Conservation (phyloP, 306 rosid species). For the Quercus robur region DNA sequence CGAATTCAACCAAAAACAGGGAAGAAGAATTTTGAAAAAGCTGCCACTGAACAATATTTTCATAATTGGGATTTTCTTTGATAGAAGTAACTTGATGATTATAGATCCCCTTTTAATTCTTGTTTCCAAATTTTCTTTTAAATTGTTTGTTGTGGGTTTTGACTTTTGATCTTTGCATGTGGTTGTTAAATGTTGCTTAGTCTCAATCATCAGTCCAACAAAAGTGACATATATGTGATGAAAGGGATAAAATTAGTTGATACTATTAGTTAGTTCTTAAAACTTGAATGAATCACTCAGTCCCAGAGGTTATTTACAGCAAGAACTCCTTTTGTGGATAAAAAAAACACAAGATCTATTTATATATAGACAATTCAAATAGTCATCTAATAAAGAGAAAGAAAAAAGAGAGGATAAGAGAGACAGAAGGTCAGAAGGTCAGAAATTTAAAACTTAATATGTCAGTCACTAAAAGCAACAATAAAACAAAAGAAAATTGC, state of each 20-base stretch:
- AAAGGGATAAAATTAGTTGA: background rate
- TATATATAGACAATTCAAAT: background rate
- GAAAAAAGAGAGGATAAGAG: background rate
- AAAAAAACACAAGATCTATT: background rate
- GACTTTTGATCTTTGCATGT: background rate
- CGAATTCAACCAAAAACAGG: background rate
- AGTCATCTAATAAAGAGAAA: background rate
- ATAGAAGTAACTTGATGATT: background rate
- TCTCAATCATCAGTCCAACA: background rate
- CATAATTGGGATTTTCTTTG: background rate
- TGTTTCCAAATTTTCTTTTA: background rate
- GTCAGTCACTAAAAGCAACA: background rate
- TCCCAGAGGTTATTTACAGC: background rate
- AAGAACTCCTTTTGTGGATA: background rate
- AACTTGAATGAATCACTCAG: background rate
- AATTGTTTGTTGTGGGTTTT: background rate
- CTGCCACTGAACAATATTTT: background rate
- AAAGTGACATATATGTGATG: background rate
- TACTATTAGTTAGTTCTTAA: background rate
- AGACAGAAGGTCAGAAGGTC: background rate
- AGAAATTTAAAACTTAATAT: background rate
- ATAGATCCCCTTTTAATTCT: background rate
- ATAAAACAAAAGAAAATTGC: background rate
- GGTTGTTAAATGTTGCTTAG: background rate
- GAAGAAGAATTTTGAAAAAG: background rate